Evolutionary conservation across 768 basidiomycete genomes (phyloP).

Genomic region (Pleurotus cornucopiae): DNA sequence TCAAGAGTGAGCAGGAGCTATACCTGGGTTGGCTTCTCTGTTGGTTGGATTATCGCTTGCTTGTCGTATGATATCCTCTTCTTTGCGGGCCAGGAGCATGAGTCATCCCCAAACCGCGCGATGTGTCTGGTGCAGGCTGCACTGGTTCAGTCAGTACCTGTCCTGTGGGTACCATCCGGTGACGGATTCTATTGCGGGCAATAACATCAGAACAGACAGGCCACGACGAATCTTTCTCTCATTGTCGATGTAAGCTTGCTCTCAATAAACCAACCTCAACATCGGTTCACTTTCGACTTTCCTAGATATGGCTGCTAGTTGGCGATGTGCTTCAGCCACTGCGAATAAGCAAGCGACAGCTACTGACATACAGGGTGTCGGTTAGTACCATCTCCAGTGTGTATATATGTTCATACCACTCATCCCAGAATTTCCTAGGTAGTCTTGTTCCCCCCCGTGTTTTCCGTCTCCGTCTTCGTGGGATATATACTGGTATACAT

Average conservation of each 20-base stretch:
- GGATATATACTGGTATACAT: neutral
- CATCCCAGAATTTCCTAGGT: neutral
- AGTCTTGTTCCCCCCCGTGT: neutral
- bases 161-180: neutral
- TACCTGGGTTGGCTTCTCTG: neutral
- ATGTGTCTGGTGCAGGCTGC: neutral
- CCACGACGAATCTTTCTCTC: conserved; percentile 1
- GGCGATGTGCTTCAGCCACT: neutral
- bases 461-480: neutral
- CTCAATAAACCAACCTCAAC: neutral
- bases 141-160: neutral
- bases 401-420: neutral
- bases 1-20: neutral
- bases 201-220: neutral
- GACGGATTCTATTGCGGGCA: neutral
- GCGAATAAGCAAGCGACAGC: neutral
- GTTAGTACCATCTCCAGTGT: neutral
- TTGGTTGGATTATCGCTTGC: conserved; percentile 1
- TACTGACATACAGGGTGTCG: neutral
- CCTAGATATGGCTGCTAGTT: neutral
- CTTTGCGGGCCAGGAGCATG: neutral
- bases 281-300: neutral
- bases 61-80: conserved; percentile 1
- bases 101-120: neutral
- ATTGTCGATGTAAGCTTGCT: neutral